These are phyloP conservation scores for Hanseniaspora clermontiae DNA, from an alignment of 805 yeast species.

Conservation along the genomic window DNA sequence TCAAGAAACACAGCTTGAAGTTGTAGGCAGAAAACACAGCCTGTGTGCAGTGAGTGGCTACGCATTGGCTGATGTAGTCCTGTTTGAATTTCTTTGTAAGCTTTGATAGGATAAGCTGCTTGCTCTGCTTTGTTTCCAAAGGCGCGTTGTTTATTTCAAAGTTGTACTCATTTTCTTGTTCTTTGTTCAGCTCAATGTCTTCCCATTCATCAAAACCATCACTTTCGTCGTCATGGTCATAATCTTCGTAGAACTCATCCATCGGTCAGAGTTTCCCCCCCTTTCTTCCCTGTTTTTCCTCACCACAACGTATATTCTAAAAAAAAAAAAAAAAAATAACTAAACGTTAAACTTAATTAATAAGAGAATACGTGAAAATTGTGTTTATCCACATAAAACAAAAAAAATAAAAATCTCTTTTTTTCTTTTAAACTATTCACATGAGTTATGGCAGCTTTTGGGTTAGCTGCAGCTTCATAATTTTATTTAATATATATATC, in stretches of 20 bases:
- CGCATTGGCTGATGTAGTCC: constrained; percentile 15
- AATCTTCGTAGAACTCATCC: background rate
- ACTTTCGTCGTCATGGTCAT: background rate
- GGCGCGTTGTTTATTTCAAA: background rate
- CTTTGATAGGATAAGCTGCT: constrained; percentile 4
- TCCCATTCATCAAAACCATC: constrained; percentile 22
- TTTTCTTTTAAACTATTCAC: background rate
- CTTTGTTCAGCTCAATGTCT: constrained; percentile 19
- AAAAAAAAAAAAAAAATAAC: no score
- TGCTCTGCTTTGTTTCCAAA: background rate
- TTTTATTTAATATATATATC: no score
- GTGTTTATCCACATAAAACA: background rate
- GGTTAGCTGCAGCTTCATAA: background rate
- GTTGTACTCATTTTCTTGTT: background rate
- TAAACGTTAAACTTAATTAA: no score
- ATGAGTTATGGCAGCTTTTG: background rate
- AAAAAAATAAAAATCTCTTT: background rate
- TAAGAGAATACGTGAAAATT: background rate
- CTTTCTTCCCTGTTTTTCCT: background rate
- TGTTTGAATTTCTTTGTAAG: constrained; percentile 10
- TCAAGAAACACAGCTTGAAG: constrained; percentile 15
- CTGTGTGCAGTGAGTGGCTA: constrained; percentile 17
- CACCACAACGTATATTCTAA: no score
- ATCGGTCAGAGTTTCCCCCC: background rate
- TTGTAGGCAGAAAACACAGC: constrained; percentile 19